Conservation (phyloP, 345 rosid species). For the Cardamine occulta region DNA sequence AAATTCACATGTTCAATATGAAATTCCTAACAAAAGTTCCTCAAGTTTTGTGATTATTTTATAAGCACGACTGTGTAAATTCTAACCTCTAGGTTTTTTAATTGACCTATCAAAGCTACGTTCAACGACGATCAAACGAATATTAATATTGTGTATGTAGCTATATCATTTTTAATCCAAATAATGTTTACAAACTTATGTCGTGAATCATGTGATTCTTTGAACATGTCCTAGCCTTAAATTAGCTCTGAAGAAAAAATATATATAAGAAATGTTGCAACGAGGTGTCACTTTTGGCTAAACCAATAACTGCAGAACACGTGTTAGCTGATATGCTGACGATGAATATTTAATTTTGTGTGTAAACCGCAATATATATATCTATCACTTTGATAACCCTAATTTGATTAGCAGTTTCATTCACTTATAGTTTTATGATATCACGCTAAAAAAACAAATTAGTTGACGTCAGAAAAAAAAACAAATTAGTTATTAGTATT, state of each 20-base stretch:
- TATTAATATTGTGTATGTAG: background rate
- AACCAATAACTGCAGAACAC: slow-evolving; percentile 15
- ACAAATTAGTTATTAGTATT: background rate
- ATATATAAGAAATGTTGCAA: slow-evolving; percentile 9
- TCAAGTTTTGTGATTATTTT: background rate
- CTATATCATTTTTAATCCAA: background rate
- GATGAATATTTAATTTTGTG: slow-evolving; percentile 1
- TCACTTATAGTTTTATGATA: background rate
- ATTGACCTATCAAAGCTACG: slow-evolving; percentile 23
- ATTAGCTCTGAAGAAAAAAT: background rate
- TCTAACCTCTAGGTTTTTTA: background rate
- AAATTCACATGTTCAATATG: background rate
- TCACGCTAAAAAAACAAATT: background rate
- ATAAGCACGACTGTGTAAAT: background rate
- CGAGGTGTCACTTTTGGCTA: slow-evolving; percentile 24
- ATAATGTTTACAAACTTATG: slow-evolving; percentile 7
- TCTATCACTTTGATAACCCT: background rate
- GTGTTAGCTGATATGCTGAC: slow-evolving; percentile 25
- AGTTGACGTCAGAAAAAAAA: background rate
- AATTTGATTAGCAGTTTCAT: background rate
- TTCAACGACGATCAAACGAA: background rate
- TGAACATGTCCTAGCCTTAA: slow-evolving; percentile 37
- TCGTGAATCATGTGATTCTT: slow-evolving; percentile 43
- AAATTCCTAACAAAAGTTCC: background rate
- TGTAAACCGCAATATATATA: background rate